Conservation (phyloP, 352 stramenopile genomes). For the Phytophthora lateralis region DNA sequence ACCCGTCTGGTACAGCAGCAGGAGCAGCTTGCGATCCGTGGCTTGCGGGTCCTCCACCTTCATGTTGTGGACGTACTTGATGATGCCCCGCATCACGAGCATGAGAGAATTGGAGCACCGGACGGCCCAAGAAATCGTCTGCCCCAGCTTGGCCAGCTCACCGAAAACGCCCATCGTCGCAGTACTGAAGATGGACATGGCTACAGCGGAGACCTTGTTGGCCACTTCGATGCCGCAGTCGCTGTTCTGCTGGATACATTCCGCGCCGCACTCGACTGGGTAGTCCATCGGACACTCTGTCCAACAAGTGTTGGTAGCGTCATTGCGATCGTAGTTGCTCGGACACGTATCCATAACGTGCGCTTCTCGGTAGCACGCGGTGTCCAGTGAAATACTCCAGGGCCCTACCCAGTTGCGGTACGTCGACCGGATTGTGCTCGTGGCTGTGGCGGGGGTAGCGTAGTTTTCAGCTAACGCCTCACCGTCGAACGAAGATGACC, state of each 20-base stretch:
- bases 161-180: constrained; percentile 49
- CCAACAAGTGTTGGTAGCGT: constrained; percentile 59
- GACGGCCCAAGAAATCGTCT: constrained; percentile 31
- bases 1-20: constrained; percentile 36
- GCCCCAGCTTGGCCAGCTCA: constrained; percentile 33
- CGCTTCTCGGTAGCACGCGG: constrained; percentile 36
- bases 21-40: constrained; percentile 19
- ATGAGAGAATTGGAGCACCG: constrained; percentile 33
- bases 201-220: constrained; percentile 47
- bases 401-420: constrained; percentile 50
- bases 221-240: constrained; percentile 53
- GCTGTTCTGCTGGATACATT: constrained; percentile 52
- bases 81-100: constrained; percentile 30
- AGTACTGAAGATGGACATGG: constrained; percentile 40
- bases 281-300: constrained; percentile 61
- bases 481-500: constrained; percentile 5
- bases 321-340: constrained; percentile 48
- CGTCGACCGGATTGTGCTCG: constrained; percentile 28
- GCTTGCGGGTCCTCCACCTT: constrained; percentile 34
- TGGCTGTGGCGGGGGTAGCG: constrained; percentile 22
- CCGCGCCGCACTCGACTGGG: constrained; percentile 58
- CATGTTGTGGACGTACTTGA: constrained; percentile 35
- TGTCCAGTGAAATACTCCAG: constrained; percentile 30
- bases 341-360: constrained; percentile 45
- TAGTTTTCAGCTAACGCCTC: background rate